Conservation (phyloP, 169 alveolate species). For the Ichthyophthirius multifiliis region DNA sequence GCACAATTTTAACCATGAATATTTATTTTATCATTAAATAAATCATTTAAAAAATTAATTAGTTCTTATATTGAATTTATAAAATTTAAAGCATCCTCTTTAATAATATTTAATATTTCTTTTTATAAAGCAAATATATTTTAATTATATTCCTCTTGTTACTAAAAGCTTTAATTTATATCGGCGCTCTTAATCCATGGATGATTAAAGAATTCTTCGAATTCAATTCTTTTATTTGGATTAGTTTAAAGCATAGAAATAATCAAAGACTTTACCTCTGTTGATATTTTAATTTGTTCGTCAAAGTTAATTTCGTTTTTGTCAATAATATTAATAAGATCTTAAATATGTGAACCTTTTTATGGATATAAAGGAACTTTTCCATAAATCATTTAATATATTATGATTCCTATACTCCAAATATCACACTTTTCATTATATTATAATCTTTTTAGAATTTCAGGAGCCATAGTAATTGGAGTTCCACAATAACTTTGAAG, state of each 20-base stretch:
- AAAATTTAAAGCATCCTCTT: background rate
- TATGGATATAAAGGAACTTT: conserved; percentile 34
- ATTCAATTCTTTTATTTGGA: conserved; percentile 54
- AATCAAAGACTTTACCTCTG: conserved; percentile 47
- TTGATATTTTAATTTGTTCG: background rate
- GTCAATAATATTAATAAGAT: conserved; percentile 21
- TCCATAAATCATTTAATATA: conserved; percentile 34
- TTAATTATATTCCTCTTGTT: too few species aligned
- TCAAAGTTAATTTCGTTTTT: background rate
- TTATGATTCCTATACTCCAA: conserved; percentile 41
- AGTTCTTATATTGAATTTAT: background rate
- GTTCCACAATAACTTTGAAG: conserved; percentile 40
- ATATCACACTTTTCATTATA: conserved; percentile 42
- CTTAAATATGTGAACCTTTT: conserved; percentile 20
- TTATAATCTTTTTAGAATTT: conserved; percentile 34
- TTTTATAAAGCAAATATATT: background rate
- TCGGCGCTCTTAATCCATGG: conserved; percentile 52
- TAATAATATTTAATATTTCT: background rate
- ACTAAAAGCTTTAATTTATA: too few species aligned
- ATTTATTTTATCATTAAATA: too few species aligned
- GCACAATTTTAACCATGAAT: too few species aligned
- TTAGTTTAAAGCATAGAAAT: conserved; percentile 59
- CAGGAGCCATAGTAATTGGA: conserved; percentile 52
- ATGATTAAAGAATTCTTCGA: conserved; percentile 46
- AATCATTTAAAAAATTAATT: background rate